phyloP scores from a whole-genome alignment of 164 flowering plant species.

The Cinnamomum micranthum region DNA sequence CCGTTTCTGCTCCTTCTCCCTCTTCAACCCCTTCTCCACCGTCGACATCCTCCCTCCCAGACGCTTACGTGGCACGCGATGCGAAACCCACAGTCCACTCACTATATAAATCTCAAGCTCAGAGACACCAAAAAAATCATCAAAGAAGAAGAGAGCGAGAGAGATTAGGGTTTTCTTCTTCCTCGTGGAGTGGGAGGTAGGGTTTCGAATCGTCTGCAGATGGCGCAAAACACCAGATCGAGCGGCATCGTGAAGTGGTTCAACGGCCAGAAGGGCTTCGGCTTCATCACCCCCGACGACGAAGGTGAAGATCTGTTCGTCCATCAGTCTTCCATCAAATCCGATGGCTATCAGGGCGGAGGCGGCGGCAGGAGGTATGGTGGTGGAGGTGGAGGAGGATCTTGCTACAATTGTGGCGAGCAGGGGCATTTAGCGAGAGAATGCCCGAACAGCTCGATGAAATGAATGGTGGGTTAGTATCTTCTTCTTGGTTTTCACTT shows the following conservation, averaged over 20 bases:
- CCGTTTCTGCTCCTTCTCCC: too few species aligned
- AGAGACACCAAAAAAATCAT: too few species aligned
- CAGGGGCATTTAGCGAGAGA: conserved; percentile 25
- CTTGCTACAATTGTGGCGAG: conserved; percentile 20
- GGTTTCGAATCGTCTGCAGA: not conserved
- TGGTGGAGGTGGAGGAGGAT: conserved; percentile 18
- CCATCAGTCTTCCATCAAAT: conserved; percentile 71
- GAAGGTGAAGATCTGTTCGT: conserved; percentile 85
- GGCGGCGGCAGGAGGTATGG: conserved; percentile 24
- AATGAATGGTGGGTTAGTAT: conserved; percentile 1
- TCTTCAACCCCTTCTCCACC: too few species aligned
- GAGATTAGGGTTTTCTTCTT: not conserved
- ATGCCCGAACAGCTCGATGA: conserved; percentile 13
- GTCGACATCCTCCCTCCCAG: too few species aligned
- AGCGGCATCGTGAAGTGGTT: conserved; percentile 84
- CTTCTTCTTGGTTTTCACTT: not conserved
- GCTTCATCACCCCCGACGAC: conserved; percentile 80
- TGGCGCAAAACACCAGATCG: conserved; percentile 25
- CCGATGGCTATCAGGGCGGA: conserved; percentile 43
- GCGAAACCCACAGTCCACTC: not conserved
- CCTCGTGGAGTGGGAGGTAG: not conserved
- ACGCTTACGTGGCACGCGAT: not conserved
- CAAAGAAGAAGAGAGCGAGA: not conserved
- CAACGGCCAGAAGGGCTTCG: conserved; percentile 66
- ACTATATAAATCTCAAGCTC: too few species aligned